Evolutionary conservation across 2,329 filamentous ascomycete species (phyloP), one percentile per base, ranked within the genome.

Genomic region (Fusarium concolor): DNA sequence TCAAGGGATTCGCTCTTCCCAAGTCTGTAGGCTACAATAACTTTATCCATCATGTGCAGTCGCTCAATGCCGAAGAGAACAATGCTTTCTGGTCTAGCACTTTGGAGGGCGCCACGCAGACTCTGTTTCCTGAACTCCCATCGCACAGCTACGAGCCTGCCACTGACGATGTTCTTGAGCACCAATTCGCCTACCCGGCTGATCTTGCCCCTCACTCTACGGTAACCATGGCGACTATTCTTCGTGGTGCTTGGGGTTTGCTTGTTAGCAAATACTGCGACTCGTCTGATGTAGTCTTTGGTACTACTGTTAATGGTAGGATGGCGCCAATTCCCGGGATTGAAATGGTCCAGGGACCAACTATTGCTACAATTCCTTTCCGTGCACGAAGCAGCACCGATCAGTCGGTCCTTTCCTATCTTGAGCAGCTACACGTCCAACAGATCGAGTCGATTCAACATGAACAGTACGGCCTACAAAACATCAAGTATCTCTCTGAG

Each of bases 291-390:
- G 53, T 76, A 7, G 52, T 68, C 11, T 77, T 76, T 52, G 75
- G 75, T 2, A 37, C 50, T 4, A 65, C 65, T 3, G 51, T 74
- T 3, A 72, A 68, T 6, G 76, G 76, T 3, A 66, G 75, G 17
- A 57, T 72, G 37, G 64, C 67, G 2, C 39, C 68, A 3, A 58
- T 77, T 6, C 39, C 54, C 6, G 68, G 64, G 9, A 60, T 76
- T 12, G 67, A 72, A 6, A 41, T 31, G 12, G 71, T 75, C 18
- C 24, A 62, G 2, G 75, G 69, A 2, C 74, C 75, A 6, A 73
- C 81, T 59, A 80, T 83, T 47, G 78, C 73, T 8, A 74, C 72
- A 5, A 66, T 77, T 2, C 75, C 74, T 6, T 28, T 76, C 2
- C 58, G 71, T 1, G 33, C 75, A 9, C 26, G 22, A 0, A 10